A percentile compares a stretch with the other conserved stretches of the same genome.
These are phyloP conservation scores for Diaporthe sp. DNA, from an alignment of 2,329 filamentous ascomycete genomes.

Conservation along the genomic window DNA sequence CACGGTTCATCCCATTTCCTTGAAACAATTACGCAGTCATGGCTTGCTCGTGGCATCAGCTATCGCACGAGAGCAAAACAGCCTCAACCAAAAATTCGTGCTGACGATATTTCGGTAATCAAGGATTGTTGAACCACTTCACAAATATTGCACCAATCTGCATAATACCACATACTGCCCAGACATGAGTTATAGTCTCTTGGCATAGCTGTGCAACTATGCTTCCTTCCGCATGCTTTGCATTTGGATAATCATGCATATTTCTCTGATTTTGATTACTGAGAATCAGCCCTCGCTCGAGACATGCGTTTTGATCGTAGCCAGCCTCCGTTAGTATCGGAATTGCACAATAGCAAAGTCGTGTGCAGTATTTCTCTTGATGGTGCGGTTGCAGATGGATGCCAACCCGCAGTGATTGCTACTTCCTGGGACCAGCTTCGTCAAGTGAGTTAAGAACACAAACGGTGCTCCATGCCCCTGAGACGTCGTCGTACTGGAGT, in stretches of 20 bases:
- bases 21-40: background rate
- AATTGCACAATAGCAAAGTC: background rate
- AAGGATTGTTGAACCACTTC: background rate
- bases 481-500: too few species aligned
- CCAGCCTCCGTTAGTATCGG: background rate
- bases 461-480: too few species aligned
- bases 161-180: background rate
- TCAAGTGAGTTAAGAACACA: too few species aligned
- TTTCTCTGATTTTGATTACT: background rate
- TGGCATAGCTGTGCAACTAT: background rate
- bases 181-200: background rate
- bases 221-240: background rate
- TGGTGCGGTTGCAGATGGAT: too few species aligned
- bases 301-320: background rate
- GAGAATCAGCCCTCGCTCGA: background rate
- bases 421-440: too few species aligned
- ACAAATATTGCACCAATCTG: background rate
- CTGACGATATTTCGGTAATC: background rate
- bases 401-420: too few species aligned
- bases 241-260: background rate
- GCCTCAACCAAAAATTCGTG: background rate
- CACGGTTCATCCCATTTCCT: background rate
- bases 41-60: background rate
- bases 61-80: background rate
- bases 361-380: background rate